Evolutionary conservation across 2,329 filamentous ascomycete species (phyloP).

Genomic region (Trichoderma arundinaceum): DNA sequence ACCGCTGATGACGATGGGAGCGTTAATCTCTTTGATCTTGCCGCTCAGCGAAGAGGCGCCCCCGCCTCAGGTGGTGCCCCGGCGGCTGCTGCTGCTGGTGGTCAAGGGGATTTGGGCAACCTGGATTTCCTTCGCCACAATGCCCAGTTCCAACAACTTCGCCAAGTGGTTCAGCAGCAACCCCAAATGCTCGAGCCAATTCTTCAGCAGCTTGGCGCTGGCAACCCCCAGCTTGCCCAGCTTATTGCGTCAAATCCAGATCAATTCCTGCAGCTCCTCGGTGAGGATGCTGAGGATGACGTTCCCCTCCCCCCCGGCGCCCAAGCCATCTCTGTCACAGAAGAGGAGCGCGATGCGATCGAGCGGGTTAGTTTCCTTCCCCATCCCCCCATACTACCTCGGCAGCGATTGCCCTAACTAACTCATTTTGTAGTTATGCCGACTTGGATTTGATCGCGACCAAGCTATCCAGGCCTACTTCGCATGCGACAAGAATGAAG

Average conservation of each 20-base stretch:
- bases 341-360: constrained; percentile 96
- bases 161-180: constrained; percentile 96
- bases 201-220: constrained; percentile 90
- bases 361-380: constrained; percentile 71
- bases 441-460: constrained; percentile 90
- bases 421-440: constrained; percentile 69
- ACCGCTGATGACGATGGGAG: constrained; percentile 66
- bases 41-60: constrained; percentile 70
- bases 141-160: constrained; percentile 95
- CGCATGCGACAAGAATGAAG: constrained; percentile 99
- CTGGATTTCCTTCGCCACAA: constrained; percentile 95
- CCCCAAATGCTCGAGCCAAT: constrained; percentile 99
- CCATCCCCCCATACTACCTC: background rate
- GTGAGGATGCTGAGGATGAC: constrained; percentile 86
- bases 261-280: constrained; percentile 87
- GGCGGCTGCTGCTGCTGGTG: constrained; percentile 57
- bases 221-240: constrained; percentile 92
- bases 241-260: constrained; percentile 91
- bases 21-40: constrained; percentile 91
- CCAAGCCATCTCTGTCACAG: constrained; percentile 87
- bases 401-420: constrained; percentile 10
- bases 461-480: constrained; percentile 98
- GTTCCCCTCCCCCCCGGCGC: constrained; percentile 84
- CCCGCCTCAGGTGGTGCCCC: constrained; percentile 52
- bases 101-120: constrained; percentile 68